Evolutionary conservation across 371 early-diverging fungal genomes (phyloP).

Genomic region (Lichtheimia ramosa): DNA sequence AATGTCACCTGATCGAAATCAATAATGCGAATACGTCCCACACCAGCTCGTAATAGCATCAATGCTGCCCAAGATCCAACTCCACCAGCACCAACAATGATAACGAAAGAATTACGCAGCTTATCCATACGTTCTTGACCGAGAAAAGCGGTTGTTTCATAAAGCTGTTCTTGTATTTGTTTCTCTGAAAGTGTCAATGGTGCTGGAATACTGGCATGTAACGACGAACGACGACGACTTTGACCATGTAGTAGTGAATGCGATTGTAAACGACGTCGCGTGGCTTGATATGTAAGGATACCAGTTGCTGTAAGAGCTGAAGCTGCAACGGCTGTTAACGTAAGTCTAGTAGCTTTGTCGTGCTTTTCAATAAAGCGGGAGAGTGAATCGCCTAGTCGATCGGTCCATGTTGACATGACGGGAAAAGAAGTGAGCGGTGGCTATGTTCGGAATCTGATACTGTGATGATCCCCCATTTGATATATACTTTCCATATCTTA

Average conservation of each 20-base stretch:
- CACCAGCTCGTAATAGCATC: constrained; percentile 90
- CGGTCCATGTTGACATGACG: constrained; percentile 7
- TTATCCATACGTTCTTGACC: constrained; percentile 75
- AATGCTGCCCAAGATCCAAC: constrained; percentile 92
- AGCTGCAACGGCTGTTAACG: constrained; percentile 57
- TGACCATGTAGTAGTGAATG: constrained; percentile 45
- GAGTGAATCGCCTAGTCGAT: constrained; percentile 12
- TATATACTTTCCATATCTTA: too few relatives aligned
- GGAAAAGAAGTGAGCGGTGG: background rate
- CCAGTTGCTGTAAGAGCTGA: constrained; percentile 58
- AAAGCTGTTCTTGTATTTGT: constrained; percentile 82
- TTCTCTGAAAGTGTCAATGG: constrained; percentile 48
- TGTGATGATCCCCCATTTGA: too few relatives aligned
- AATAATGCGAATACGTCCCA: constrained; percentile 83
- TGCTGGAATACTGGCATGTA: background rate
- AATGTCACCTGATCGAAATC: constrained; percentile 96
- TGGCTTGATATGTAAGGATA: constrained; percentile 46
- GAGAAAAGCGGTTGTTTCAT: constrained; percentile 83
- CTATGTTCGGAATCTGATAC: background rate
- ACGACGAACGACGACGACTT: constrained; percentile 6
- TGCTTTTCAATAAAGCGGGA: constrained; percentile 12
- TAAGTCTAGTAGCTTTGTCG: constrained; percentile 23
- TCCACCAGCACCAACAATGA: constrained; percentile 95
- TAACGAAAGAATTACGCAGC: constrained; percentile 76
- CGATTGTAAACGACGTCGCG: constrained; percentile 38